phyloP scores from a whole-genome alignment of 768 basidiomycete genomes.

The Rhizopogon salebrosus region DNA sequence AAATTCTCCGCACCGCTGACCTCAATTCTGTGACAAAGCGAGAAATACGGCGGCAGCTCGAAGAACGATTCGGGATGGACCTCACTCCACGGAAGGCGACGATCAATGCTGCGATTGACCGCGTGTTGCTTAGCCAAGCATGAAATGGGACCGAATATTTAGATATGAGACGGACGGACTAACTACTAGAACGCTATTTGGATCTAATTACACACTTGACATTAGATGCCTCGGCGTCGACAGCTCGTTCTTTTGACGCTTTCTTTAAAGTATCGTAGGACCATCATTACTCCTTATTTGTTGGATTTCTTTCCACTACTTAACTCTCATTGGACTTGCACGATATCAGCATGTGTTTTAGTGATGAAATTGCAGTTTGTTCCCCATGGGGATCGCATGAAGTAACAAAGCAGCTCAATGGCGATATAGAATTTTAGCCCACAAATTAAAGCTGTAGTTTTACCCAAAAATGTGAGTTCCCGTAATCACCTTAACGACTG shows the following conservation, averaged over 20 bases:
- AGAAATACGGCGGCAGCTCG: constrained; percentile 78
- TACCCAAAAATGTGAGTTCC: too few relatives aligned
- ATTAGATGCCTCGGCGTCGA: neutral
- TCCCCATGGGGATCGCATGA: too few relatives aligned
- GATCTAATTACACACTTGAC: constrained; percentile 4
- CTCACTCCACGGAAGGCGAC: constrained; percentile 62
- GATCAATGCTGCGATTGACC: constrained; percentile 78
- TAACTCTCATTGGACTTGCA: constrained; percentile 3
- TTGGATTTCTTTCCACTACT: neutral
- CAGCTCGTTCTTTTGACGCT: neutral
- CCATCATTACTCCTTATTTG: constrained; percentile 4
- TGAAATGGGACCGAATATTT: neutral
- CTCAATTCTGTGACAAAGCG: constrained; percentile 91
- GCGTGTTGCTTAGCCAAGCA: constrained; percentile 53
- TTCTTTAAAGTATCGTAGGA: constrained; percentile 2
- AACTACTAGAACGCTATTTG: neutral
- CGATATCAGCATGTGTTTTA: constrained; percentile 5
- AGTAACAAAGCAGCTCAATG: too few relatives aligned
- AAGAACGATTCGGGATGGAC: constrained; percentile 77
- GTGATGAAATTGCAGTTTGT: neutral
- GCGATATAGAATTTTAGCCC: too few relatives aligned
- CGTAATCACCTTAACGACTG: too few relatives aligned
- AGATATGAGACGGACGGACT: neutral
- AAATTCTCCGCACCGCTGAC: constrained; percentile 73
- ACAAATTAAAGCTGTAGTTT: too few relatives aligned